Evolutionary conservation across 2,329 filamentous ascomycete genomes (phyloP).

Genomic region (Paramyrothecium roridum): DNA sequence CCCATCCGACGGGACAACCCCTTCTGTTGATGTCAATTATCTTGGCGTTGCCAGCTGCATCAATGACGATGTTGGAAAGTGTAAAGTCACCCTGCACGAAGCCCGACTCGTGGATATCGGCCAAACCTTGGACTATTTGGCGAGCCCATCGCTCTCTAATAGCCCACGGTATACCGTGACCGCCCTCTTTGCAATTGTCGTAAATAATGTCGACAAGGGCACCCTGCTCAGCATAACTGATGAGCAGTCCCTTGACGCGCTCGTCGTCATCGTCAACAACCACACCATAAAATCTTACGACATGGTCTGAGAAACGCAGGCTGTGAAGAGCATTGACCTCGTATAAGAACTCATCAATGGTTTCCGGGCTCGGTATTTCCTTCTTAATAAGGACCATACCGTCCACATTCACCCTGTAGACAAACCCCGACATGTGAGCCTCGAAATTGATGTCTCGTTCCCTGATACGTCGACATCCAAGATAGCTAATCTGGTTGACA

Average conservation of each 20-base stretch:
- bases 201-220: slow-evolving; percentile 90
- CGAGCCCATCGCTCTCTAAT: slow-evolving; percentile 82
- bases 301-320: slow-evolving; percentile 67
- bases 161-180: slow-evolving; percentile 61
- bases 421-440: slow-evolving; percentile 92
- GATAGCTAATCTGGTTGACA: slow-evolving; percentile 68
- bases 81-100: slow-evolving; percentile 99
- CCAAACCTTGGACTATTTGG: slow-evolving; percentile 85
- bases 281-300: slow-evolving; percentile 84
- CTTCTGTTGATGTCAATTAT: slow-evolving; percentile 98
- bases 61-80: slow-evolving; percentile 93
- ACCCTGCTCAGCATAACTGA: slow-evolving; percentile 82
- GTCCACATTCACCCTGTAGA: slow-evolving; percentile 81
- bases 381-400: slow-evolving; percentile 84
- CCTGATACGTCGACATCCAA: slow-evolving; percentile 60
- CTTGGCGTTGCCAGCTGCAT: slow-evolving; percentile 78
- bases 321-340: slow-evolving; percentile 92
- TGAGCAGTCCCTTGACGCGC: slow-evolving; percentile 81
- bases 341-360: slow-evolving; percentile 94
- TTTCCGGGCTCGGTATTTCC: slow-evolving; percentile 93
- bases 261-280: slow-evolving; percentile 86
- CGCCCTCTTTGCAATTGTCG: slow-evolving; percentile 61
- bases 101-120: slow-evolving; percentile 91
- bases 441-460: slow-evolving; percentile 82
- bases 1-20: slow-evolving; percentile 97